phyloP scores from a whole-genome alignment of 139 green algal species.

The Chlorella vulgaris region DNA sequence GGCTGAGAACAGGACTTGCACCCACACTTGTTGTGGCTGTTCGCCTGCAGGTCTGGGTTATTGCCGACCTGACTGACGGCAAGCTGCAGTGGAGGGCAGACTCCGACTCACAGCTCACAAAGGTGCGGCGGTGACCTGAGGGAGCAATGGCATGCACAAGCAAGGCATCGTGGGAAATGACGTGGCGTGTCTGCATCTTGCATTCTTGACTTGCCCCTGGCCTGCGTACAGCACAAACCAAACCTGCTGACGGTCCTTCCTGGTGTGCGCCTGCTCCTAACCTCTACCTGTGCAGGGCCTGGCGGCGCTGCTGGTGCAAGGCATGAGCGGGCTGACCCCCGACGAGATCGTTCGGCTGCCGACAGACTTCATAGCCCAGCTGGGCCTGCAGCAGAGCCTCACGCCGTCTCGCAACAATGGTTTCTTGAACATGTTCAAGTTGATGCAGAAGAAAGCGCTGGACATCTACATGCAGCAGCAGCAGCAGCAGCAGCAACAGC shows the following conservation, averaged over 20 bases:
- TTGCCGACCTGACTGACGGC: conserved; percentile 74
- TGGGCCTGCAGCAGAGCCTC: conserved; percentile 94
- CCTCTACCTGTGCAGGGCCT: conserved; percentile 83
- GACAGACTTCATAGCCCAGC: conserved; percentile 87
- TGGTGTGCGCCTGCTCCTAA: too few relatives aligned
- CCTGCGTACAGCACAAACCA: too few relatives aligned
- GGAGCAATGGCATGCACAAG: too few relatives aligned
- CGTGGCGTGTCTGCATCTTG: too few relatives aligned
- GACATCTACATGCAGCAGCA: conserved; percentile 49
- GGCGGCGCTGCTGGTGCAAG: conserved; percentile 90
- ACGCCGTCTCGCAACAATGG: conserved; percentile 98
- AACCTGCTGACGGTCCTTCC: too few relatives aligned
- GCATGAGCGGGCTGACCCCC: conserved; percentile 83
- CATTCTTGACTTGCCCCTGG: too few relatives aligned
- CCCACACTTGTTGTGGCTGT: background rate
- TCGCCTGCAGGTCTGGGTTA: conserved; percentile 92
- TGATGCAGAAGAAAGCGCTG: conserved; percentile 75
- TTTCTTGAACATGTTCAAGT: conserved; percentile 95
- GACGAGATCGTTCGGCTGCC: conserved; percentile 65
- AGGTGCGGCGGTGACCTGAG: conserved; percentile 57
- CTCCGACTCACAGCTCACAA: conserved; percentile 96
- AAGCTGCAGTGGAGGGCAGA: conserved; percentile 92
- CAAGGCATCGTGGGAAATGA: too few relatives aligned
- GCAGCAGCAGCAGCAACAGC: background rate
- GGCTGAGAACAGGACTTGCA: too few relatives aligned